Evolutionary conservation across 1,284 basidiomycete genomes (phyloP), one percentile per base, ranked within the genome.

Genomic region (Trametes pubescens): DNA sequence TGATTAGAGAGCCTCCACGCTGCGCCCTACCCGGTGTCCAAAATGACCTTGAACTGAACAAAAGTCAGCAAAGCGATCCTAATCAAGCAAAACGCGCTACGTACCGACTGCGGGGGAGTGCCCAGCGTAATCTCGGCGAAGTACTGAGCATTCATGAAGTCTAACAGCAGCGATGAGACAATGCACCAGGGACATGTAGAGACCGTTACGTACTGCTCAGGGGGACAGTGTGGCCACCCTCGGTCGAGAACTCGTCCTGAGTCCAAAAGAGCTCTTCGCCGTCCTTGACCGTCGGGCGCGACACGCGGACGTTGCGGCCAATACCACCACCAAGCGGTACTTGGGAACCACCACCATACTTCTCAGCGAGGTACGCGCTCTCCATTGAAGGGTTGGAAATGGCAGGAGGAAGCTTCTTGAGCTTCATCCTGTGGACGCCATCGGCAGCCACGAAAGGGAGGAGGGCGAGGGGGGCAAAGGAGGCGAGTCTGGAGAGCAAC

Each of bases 71-170:
- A 18, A 49, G 47, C 21, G 29, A 43, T 40, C 38, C 51, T 64
- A 47, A 53, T 37, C 52, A 60, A 22, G 58, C 34, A 10, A 47
- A 3, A 47, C 40, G 69, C 55, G 73, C 68, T 5, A 75, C 83
- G 70, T 73, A 90, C 89, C 46, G 76, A 81, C 79, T 97, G 95
- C 55, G 93, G 84, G 14, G 95, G 95, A 2, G 82, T 84, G 16
- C 95, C 97, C 60, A 99, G 77, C 11, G 82, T 79, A 69, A 99
- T 97, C 71, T 96, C 93, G 40, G 95, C 87, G 77, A 88, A 99
- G 82, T 99, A 99, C 79, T 99, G 97, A 32, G 97, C 96, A 76
- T 99, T 99, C 88, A 98, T 89, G 82, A 95, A 99, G 84, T 99
- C 96, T 88, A 68, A n/a, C 85, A 59, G 16, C 8, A 26, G 47